phyloP scores from a whole-genome alignment of 352 stramenopile genomes.

The Saprolegnia diclina region DNA sequence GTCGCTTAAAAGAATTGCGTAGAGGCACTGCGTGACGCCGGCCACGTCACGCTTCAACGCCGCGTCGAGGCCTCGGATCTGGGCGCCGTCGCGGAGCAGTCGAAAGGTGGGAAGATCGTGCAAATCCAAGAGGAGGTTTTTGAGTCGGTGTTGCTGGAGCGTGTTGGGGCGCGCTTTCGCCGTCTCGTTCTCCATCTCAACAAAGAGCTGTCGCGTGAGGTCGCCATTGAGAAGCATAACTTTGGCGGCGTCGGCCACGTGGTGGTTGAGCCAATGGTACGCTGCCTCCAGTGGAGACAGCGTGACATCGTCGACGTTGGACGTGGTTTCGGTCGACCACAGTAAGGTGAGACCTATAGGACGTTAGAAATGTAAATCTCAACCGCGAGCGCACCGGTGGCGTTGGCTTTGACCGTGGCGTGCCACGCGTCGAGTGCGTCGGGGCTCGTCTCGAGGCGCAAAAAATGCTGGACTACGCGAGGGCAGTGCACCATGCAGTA shows the following conservation, averaged over 20 bases:
- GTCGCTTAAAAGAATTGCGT: slow-evolving; percentile 43
- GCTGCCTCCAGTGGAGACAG: slow-evolving; percentile 5
- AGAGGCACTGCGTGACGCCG: slow-evolving; percentile 42
- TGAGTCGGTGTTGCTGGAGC: slow-evolving; percentile 29
- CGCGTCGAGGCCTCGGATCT: slow-evolving; percentile 44
- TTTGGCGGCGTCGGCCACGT: slow-evolving; percentile 45
- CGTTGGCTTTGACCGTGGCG: slow-evolving; percentile 35
- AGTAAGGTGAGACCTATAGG: slow-evolving; percentile 45
- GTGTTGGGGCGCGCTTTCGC: slow-evolving; percentile 34
- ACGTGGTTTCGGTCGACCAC: slow-evolving; percentile 33
- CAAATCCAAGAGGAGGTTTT: slow-evolving; percentile 59
- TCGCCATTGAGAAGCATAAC: slow-evolving; percentile 53
- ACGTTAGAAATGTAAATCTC: not conserved
- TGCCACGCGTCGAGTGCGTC: slow-evolving; percentile 47
- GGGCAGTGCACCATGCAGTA: slow-evolving; percentile 69
- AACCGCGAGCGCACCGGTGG: slow-evolving; percentile 29
- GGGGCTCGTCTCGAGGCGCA: slow-evolving; percentile 48
- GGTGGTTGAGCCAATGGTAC: slow-evolving; percentile 55
- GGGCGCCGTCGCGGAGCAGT: slow-evolving; percentile 50
- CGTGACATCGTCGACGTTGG: slow-evolving; percentile 18
- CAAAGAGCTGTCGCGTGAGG: slow-evolving; percentile 53
- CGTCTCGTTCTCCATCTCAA: slow-evolving; percentile 50
- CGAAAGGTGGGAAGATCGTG: slow-evolving; percentile 53
- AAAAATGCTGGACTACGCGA: slow-evolving; percentile 54
- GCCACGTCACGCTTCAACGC: slow-evolving; percentile 55